phyloP scores from a whole-genome alignment of 768 basidiomycete genomes.

The Cantharellus anzutake region DNA sequence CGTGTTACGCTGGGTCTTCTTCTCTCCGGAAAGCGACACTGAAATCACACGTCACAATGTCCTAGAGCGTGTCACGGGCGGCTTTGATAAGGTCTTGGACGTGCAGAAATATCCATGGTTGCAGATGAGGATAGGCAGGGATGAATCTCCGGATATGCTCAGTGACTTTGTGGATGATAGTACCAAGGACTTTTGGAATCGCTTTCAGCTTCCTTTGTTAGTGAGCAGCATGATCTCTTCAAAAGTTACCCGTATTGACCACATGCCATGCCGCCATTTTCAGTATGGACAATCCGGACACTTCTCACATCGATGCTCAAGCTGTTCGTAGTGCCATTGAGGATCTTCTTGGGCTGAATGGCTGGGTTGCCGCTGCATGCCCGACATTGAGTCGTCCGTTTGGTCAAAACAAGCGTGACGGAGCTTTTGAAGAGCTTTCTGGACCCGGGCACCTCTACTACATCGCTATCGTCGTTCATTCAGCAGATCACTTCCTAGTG shows the following conservation, averaged over 20 bases:
- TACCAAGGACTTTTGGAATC: constrained; percentile 72
- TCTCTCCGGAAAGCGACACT: constrained; percentile 10
- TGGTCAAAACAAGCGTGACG: constrained; percentile 70
- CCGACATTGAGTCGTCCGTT: constrained; percentile 90
- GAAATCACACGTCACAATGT: constrained; percentile 41
- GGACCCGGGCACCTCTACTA: constrained; percentile 75
- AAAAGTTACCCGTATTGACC: neutral
- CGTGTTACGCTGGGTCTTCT: constrained; percentile 1
- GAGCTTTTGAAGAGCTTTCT: constrained; percentile 78
- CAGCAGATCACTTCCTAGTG: constrained; percentile 96
- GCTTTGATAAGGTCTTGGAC: constrained; percentile 62
- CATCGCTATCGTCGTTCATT: constrained; percentile 88
- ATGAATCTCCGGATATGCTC: constrained; percentile 67
- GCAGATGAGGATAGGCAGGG: constrained; percentile 75
- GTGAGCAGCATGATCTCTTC: constrained; percentile 15
- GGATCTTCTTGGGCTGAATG: constrained; percentile 84
- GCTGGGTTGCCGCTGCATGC: constrained; percentile 94
- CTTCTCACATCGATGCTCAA: constrained; percentile 77
- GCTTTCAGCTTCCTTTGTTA: constrained; percentile 83
- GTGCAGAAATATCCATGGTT: constrained; percentile 63
- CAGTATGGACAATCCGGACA: constrained; percentile 40
- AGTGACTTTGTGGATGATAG: constrained; percentile 58
- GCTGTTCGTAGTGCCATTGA: constrained; percentile 80
- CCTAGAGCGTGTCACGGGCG: constrained; percentile 37
- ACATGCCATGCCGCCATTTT: constrained; percentile 1